Percentiles rank a stretch among this genome's conserved stretches.
These are phyloP conservation scores for Sarocladium brachiariae DNA, from an alignment of 2,329 filamentous ascomycete genomes.

Conservation along the genomic window DNA sequence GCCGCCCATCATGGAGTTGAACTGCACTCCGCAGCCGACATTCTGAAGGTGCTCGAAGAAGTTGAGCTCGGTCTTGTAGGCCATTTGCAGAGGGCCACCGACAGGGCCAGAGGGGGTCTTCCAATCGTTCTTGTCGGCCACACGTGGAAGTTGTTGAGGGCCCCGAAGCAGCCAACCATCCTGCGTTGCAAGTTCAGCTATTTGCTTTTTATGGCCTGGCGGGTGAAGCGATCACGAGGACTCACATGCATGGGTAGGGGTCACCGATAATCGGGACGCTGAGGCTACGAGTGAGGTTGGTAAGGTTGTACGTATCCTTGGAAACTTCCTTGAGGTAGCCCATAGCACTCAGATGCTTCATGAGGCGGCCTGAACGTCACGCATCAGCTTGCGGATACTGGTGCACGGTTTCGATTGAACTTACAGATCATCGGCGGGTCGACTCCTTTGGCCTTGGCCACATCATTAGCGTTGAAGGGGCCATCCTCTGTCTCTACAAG, in stretches of 20 bases:
- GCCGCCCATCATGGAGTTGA: conserved; percentile 31
- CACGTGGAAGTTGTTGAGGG: conserved; percentile 22
- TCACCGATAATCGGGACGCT: conserved; percentile 26
- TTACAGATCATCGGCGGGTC: conserved; percentile 22
- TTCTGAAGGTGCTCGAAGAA: conserved; percentile 27
- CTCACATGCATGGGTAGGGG: conserved; percentile 26
- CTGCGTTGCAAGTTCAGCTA: conserved; percentile 5
- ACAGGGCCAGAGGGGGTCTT: conserved; percentile 19
- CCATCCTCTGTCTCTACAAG: conserved; percentile 24
- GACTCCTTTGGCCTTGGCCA: conserved; percentile 22
- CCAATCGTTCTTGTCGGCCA: conserved; percentile 23
- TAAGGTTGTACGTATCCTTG: conserved; percentile 28
- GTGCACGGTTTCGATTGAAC: neutral
- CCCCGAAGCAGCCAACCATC: conserved; percentile 12
- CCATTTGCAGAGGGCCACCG: conserved; percentile 16
- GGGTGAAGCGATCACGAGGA: neutral
- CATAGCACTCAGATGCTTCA: conserved; percentile 32
- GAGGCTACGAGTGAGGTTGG: conserved; percentile 30
- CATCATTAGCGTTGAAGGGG: conserved; percentile 23
- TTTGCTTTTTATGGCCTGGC: neutral
- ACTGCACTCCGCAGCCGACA: conserved; percentile 23
- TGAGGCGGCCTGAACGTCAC: conserved; percentile 20
- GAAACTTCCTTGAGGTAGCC: conserved; percentile 31
- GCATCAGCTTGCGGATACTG: neutral
- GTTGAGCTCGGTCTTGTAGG: conserved; percentile 24